phyloP scores from a whole-genome alignment of 2,329 filamentous ascomycete genomes.

The Penicillium rolfsii region DNA sequence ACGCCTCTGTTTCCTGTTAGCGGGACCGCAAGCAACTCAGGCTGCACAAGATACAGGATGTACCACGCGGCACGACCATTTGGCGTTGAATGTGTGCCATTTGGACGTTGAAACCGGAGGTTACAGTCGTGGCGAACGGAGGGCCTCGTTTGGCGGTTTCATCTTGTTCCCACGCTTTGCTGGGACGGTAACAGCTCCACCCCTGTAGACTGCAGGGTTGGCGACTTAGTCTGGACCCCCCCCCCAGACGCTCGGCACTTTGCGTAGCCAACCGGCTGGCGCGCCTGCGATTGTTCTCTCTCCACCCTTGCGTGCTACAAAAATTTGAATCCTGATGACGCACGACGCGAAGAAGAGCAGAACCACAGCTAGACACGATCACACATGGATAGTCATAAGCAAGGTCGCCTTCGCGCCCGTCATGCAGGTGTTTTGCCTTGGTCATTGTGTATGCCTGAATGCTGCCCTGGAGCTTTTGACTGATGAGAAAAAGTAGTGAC shows the following conservation, averaged over 20 bases:
- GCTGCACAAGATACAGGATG: constrained; percentile 7
- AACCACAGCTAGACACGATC: not conserved
- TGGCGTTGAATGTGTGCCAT: not conserved
- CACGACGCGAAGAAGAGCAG: not conserved
- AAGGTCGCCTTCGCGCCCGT: not conserved
- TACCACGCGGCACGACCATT: constrained; percentile 3
- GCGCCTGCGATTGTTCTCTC: constrained; percentile 13
- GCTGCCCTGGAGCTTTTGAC: not conserved
- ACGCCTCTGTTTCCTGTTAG: constrained; percentile 19
- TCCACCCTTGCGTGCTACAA: constrained; percentile 20
- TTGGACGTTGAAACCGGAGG: constrained; percentile 13
- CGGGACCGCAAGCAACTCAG: constrained; percentile 22
- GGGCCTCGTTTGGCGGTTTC: constrained; percentile 17
- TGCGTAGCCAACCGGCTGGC: constrained; percentile 1
- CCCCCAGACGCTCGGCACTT: constrained; percentile 1
- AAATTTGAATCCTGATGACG: constrained; percentile 7
- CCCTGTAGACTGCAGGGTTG: not conserved
- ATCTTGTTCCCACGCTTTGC: constrained; percentile 7
- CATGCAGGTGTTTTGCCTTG: not conserved
- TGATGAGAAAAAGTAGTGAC: not conserved
- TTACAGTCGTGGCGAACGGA: constrained; percentile 11
- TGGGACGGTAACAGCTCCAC: constrained; percentile 19
- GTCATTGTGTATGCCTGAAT: not conserved
- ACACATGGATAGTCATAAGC: not conserved
- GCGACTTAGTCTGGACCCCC: not conserved